Evolutionary conservation across 352 stramenopile species (phyloP), one percentile per base, ranked within the genome.

Genomic region (Phytophthora sp.): DNA sequence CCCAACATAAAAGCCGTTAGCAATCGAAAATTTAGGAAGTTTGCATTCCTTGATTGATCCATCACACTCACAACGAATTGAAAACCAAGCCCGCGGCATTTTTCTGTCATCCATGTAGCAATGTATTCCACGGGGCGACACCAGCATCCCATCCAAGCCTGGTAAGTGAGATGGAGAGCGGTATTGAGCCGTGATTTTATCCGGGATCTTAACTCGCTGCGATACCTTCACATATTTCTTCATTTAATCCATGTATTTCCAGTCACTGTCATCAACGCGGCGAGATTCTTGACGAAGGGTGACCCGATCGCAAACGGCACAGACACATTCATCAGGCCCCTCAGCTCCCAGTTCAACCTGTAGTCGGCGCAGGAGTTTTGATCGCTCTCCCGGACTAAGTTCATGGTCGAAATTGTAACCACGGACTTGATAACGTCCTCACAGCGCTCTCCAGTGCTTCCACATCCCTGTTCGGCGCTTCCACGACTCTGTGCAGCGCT

Each of bases 281-380:
- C 17, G 9, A 1, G 20, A n/a, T 32, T 55, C 17, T 17, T 34
- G 28, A 5, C 48, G 5, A 17, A 55, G 18, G 4, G 35, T 32
- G 5, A 38, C 23, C 5, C 48, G 18, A 23, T 55, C 48, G 27
- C 48, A 55, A 3, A 55, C 28, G 13, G 21, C n/a, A 34, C 32
- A 55, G 12, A 55, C 44, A 53, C 44, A 53, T 41, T 53, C 44
- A 27, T 42, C 44, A 2, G 28, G 17, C 8, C 28, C 5, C 7
- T 20, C 44, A 20, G 44, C 44, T 8, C 44, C 44, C n/a, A 44
- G 15, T 11, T 5, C 17, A 8, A 15, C 5, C 18, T 13, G 37
- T 11, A 44, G 37, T 6, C 37, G n/a, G 10, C 3, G 6, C 37
- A 44, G 21, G 37, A 15, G 15, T 27, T 45, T 8, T 11, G 15